phyloP scores from a whole-genome alignment of 2,329 filamentous ascomycete genomes.

The Cladosporium sp. region DNA sequence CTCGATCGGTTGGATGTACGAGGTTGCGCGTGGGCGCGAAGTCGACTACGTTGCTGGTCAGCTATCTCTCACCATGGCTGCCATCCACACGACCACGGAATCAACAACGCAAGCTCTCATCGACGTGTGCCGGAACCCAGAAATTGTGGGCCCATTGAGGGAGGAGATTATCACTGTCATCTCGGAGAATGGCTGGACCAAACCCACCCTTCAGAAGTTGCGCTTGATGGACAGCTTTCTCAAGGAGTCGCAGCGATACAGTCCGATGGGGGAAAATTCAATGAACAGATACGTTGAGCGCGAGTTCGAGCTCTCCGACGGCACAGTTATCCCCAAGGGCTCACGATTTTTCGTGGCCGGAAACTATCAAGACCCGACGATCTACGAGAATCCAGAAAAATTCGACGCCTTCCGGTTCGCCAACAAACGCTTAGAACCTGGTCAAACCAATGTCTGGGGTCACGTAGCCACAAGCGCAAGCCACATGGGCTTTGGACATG shows the following conservation, averaged over 20 bases:
- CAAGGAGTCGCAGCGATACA: slow-evolving; percentile 31
- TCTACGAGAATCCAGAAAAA: slow-evolving; percentile 16
- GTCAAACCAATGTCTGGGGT: slow-evolving; percentile 18
- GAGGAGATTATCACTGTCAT: slow-evolving; percentile 26
- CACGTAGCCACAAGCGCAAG: slow-evolving; percentile 16
- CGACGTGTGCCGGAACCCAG: slow-evolving; percentile 23
- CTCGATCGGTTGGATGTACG: slow-evolving; percentile 26
- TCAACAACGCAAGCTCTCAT: slow-evolving; percentile 22
- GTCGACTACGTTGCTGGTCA: slow-evolving; percentile 20
- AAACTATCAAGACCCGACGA: slow-evolving; percentile 13
- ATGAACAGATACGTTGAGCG: slow-evolving; percentile 26
- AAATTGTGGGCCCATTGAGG: slow-evolving; percentile 24
- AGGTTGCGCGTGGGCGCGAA: slow-evolving; percentile 18
- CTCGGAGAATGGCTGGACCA: slow-evolving; percentile 26
- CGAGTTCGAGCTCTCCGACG: slow-evolving; percentile 27
- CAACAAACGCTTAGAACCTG: slow-evolving; percentile 19
- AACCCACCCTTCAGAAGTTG: slow-evolving; percentile 27
- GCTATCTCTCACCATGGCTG: slow-evolving; percentile 21
- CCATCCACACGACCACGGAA: slow-evolving; percentile 29
- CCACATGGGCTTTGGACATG: slow-evolving; percentile 28
- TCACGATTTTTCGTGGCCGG: slow-evolving; percentile 15
- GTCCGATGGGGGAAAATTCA: slow-evolving; percentile 15
- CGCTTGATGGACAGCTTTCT: slow-evolving; percentile 32
- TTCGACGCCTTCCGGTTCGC: slow-evolving; percentile 24
- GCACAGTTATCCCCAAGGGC: slow-evolving; percentile 23